These are phyloP conservation scores for Saturnispora kantuleensis DNA, from an alignment of 805 yeast genomes.

Conservation along the genomic window DNA sequence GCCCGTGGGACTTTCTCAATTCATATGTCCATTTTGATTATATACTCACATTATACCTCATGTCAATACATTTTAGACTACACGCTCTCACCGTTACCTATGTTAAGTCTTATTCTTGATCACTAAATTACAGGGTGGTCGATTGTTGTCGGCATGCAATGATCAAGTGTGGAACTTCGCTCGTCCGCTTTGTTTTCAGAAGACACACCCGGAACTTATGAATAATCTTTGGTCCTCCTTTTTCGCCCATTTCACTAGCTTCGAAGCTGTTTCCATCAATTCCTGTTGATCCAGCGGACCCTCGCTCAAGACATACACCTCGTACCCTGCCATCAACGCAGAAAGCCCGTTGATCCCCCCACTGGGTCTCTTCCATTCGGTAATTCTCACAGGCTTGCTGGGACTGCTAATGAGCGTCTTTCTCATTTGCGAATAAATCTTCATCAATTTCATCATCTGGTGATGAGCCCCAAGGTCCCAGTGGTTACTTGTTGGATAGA, in stretches of 20 bases:
- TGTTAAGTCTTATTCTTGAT: no score
- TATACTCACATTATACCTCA: no score
- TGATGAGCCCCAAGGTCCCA: constrained; percentile 13
- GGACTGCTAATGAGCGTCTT: constrained; percentile 5
- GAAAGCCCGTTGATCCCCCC: constrained; percentile 19
- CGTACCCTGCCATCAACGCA: constrained; percentile 34
- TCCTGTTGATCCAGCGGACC: constrained; percentile 48
- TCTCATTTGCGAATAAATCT: constrained; percentile 19
- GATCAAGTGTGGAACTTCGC: no score
- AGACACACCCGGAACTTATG: constrained; percentile 63
- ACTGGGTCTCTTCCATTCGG: constrained; percentile 19
- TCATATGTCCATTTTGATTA: no score
- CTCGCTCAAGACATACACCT: constrained; percentile 46
- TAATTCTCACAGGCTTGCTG: constrained; percentile 18
- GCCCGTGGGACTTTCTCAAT: no score
- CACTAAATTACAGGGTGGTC: no score
- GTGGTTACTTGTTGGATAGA: constrained; percentile 19
- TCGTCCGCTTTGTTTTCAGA: constrained; percentile 22
- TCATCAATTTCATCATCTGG: constrained; percentile 20
- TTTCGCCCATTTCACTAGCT: constrained; percentile 67
- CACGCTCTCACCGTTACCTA: no score
- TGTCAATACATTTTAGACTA: no score
- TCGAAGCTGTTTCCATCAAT: constrained; percentile 51
- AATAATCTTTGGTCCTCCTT: constrained; percentile 62
- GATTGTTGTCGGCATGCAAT: no score